Evolutionary conservation across 2,329 filamentous ascomycete genomes (phyloP), one percentile per base, ranked within the genome.

Genomic region (Diaporthe nobilis): DNA sequence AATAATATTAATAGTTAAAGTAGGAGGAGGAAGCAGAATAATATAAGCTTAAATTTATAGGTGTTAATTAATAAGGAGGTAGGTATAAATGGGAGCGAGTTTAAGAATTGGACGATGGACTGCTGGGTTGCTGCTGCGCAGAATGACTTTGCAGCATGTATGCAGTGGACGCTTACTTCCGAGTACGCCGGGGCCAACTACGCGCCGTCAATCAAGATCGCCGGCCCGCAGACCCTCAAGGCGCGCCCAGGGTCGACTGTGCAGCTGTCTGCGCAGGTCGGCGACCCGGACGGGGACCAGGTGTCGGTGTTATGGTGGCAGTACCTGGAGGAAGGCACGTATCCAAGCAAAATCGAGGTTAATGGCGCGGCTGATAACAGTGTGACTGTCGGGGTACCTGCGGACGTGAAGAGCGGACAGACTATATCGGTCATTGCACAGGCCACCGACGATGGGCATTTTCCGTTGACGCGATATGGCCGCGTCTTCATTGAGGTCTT

Each of bases 121-220:
- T 47, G 51, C 15, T 72, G 70, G 70, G 49, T 28, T 22, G 28
- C 49, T 1, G 53, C 47, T 6, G 49, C 57, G 47, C 70, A 72
- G 25, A 72, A 58, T 13, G 70, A 72, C 37, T 72, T 72, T 20
- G 70, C 70, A n/a, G 70, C 70, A 2, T 20, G 70, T 3, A 72
- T 72, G 53, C 70, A 72, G 25, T 63, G 70, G 70, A 63, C 70
- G 3, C 49, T 72, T 7, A 42, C 53, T 9, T 55, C 70, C 12
- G 53, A 42, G 13, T 72, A 72, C 31, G n/a, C 20, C 8, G 25
- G 8, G 12, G 70, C 28, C 9, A 58, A 60, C 49, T 53, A 72
- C 39, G 47, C 70, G 34, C 70, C 70, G 17, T 34, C 47, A 37
- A 9, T 58, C 28, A 37, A 37, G 15, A 37, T 58, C 28, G 17